Percentiles rank a stretch among this genome's conserved stretches.
phyloP scores from a whole-genome alignment of 768 basidiomycete species.

The Leucosporidium creatinivorum region DNA sequence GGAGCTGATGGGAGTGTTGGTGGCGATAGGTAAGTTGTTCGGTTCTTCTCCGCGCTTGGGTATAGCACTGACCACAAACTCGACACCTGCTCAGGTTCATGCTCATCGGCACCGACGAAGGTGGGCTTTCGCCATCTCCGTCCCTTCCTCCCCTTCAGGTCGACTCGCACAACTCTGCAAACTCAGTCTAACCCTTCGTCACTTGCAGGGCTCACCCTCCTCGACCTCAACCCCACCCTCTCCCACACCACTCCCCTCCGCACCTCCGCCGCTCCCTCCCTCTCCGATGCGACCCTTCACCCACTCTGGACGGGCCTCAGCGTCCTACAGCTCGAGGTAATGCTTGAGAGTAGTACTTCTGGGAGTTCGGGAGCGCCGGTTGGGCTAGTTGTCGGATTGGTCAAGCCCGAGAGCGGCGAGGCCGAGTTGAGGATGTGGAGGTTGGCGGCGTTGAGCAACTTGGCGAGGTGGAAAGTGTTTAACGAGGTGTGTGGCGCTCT shows the following conservation, averaged over 20 bases:
- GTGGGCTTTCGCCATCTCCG: background rate
- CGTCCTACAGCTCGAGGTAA: conserved; percentile 13
- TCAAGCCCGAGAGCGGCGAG: conserved; percentile 1
- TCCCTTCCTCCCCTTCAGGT: background rate
- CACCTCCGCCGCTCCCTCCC: background rate
- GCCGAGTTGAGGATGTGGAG: conserved; percentile 23
- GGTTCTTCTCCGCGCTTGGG: background rate
- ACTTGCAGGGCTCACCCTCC: conserved; percentile 11
- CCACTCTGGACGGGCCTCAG: conserved; percentile 13
- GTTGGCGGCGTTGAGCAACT: conserved; percentile 8
- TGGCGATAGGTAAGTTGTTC: background rate
- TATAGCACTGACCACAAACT: too few species aligned
- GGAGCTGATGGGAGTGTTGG: background rate
- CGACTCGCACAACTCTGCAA: background rate
- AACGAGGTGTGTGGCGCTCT: conserved; percentile 13
- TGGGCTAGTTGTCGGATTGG: conserved; percentile 5
- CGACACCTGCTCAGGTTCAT: conserved; percentile 8
- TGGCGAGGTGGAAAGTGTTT: conserved; percentile 21
- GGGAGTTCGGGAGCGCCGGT: background rate
- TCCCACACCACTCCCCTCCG: background rate
- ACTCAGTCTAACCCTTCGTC: background rate
- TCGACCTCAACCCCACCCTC: conserved; percentile 15
- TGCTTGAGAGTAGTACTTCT: background rate
- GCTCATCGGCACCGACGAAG: conserved; percentile 10
- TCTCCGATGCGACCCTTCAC: background rate